These are phyloP conservation scores for Eucalyptus sp. DNA, from an alignment of 345 rosid genomes.

Conservation along the genomic window DNA sequence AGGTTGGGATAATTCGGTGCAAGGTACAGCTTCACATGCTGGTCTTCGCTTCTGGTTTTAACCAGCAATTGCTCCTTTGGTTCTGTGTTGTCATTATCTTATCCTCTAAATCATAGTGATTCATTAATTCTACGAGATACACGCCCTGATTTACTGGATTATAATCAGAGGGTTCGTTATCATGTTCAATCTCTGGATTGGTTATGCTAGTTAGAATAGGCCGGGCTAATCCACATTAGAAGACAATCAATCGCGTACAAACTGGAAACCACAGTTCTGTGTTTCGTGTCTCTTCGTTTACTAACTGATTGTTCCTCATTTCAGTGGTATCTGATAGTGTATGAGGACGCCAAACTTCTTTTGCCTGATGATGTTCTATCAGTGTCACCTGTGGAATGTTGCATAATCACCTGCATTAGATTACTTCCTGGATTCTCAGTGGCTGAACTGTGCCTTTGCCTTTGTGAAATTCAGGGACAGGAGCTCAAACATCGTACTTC, in stretches of 20 bases:
- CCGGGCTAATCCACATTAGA: neutral
- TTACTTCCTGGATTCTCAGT: neutral
- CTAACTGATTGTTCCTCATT: neutral
- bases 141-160: neutral
- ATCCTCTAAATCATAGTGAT: neutral
- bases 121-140: neutral
- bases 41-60: neutral
- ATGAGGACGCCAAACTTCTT: neutral
- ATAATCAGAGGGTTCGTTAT: neutral
- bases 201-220: neutral
- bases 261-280: neutral
- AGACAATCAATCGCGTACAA: neutral
- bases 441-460: neutral
- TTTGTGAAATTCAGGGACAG: neutral
- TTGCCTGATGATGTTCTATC: neutral
- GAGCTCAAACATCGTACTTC: neutral
- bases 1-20: neutral
- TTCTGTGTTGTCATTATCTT: neutral
- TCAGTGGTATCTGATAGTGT: neutral
- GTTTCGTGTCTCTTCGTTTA: neutral
- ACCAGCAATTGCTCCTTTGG: neutral
- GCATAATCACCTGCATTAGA: neutral
- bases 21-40: neutral
- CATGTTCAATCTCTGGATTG: neutral
- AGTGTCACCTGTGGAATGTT: neutral